These are phyloP conservation scores for Rhodamnia argentea DNA, from an alignment of 345 rosid species.

Conservation along the genomic window DNA sequence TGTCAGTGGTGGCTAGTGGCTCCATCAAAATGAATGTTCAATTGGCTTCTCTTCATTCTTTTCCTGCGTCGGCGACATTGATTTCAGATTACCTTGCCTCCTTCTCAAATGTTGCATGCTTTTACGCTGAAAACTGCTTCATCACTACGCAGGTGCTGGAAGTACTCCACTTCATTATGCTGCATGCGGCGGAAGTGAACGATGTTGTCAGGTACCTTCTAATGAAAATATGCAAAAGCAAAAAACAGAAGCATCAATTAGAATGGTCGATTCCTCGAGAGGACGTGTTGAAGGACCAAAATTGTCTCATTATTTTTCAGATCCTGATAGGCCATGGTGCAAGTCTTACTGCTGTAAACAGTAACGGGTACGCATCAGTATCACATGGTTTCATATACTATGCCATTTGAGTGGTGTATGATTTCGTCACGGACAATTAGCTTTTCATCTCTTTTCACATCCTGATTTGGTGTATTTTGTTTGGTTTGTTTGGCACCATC, in stretches of 20 bases:
- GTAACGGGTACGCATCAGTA: constrained; percentile 38
- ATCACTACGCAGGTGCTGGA: constrained; percentile 53
- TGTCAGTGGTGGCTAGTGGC: not conserved
- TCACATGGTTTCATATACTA: not conserved
- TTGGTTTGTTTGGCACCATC: not conserved
- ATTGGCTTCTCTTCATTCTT: not conserved
- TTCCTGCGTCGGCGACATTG: not conserved
- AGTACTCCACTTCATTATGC: constrained; percentile 89
- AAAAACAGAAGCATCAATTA: not conserved
- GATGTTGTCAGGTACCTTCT: constrained; percentile 64
- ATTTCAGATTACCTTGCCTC: not conserved
- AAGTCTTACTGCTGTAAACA: constrained; percentile 43
- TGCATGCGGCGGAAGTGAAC: constrained; percentile 82
- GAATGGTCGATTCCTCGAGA: not conserved
- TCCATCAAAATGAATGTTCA: not conserved
- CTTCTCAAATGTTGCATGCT: not conserved
- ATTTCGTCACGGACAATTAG: not conserved
- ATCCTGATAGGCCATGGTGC: constrained; percentile 63
- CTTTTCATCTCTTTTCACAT: not conserved
- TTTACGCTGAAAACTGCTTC: not conserved
- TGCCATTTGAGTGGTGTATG: not conserved
- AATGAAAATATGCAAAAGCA: not conserved
- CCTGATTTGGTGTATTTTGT: not conserved
- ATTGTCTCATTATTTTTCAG: constrained; percentile 20
- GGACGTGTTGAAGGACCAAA: not conserved